phyloP scores from a whole-genome alignment of 352 stramenopile species.

The Globisporangium takayamanum region DNA sequence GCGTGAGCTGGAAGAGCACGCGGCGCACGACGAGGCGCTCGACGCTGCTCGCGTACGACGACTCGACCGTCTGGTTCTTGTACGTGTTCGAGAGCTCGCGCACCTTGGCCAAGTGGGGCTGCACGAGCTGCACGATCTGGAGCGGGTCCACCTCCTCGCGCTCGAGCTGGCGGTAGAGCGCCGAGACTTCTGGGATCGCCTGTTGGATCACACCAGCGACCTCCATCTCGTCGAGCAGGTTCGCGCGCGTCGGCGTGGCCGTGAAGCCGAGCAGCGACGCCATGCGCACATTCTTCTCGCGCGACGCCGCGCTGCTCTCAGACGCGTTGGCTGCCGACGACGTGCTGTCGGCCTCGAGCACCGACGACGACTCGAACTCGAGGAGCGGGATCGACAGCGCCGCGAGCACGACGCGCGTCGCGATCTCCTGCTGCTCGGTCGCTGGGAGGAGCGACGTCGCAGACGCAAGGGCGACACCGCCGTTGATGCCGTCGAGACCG shows the following conservation, averaged over 20 bases:
- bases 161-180: slow-evolving; percentile 69
- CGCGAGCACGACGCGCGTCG: slow-evolving; percentile 89
- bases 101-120: slow-evolving; percentile 46
- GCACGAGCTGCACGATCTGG: slow-evolving; percentile 68
- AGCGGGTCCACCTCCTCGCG: slow-evolving; percentile 67
- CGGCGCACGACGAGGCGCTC: slow-evolving; percentile 69
- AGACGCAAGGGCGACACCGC: slow-evolving; percentile 26
- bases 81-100: slow-evolving; percentile 14
- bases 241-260: slow-evolving; percentile 82
- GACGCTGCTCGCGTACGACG: slow-evolving; percentile 53
- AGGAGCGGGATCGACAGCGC: slow-evolving; percentile 91
- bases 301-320: slow-evolving; percentile 35
- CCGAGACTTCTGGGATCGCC: slow-evolving; percentile 43
- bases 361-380: slow-evolving; percentile 55
- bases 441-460: slow-evolving; percentile 47
- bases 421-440: slow-evolving; percentile 82
- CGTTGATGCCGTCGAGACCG: slow-evolving; percentile 65
- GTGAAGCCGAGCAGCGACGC: slow-evolving; percentile 90
- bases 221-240: slow-evolving; percentile 89
- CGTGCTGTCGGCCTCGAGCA: slow-evolving; percentile 47
- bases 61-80: slow-evolving; percentile 26
- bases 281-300: slow-evolving; percentile 93
- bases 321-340: slow-evolving; percentile 43
- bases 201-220: slow-evolving; percentile 58
- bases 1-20: slow-evolving; percentile 81